Evolutionary conservation across 306 rosid species (phyloP).

Genomic region (Quercus rubra): DNA sequence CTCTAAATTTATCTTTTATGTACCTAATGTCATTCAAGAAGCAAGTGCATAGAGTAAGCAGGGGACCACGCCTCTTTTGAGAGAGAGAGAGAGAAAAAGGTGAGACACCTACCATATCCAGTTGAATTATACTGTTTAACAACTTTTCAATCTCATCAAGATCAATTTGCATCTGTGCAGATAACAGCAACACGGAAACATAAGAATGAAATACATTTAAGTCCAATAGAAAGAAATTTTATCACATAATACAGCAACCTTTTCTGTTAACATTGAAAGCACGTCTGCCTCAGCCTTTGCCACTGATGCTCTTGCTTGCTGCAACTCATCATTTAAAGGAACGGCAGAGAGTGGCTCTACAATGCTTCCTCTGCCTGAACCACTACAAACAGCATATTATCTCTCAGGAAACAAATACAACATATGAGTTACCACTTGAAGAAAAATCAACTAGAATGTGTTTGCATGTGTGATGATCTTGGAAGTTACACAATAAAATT

Average conservation of each 20-base stretch:
- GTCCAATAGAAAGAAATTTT: slow-evolving; percentile 17
- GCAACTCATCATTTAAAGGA: slow-evolving; percentile 90
- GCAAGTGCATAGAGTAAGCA: not conserved
- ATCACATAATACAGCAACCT: slow-evolving; percentile 47
- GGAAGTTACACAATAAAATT: slow-evolving; percentile 21
- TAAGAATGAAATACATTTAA: slow-evolving; percentile 10
- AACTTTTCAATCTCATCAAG: slow-evolving; percentile 65
- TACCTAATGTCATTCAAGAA: not conserved
- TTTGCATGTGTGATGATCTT: slow-evolving; percentile 16
- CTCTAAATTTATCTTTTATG: not conserved
- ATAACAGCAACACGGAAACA: slow-evolving; percentile 19
- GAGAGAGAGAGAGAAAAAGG: slow-evolving; percentile 12
- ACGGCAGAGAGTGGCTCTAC: slow-evolving; percentile 83
- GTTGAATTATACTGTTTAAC: slow-evolving; percentile 51
- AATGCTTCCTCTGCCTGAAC: slow-evolving; percentile 62
- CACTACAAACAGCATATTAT: slow-evolving; percentile 52
- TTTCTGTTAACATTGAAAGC: slow-evolving; percentile 64
- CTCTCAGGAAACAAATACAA: slow-evolving; percentile 37
- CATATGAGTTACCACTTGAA: slow-evolving; percentile 9
- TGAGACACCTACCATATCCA: slow-evolving; percentile 71
- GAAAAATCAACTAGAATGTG: not conserved
- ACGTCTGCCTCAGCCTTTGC: slow-evolving; percentile 85
- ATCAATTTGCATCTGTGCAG: slow-evolving; percentile 72
- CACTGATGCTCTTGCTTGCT: slow-evolving; percentile 66
- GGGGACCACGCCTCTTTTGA: not conserved